Evolutionary conservation across 2,329 filamentous ascomycete genomes (phyloP).

Genomic region (Calonectria pseudoturangicola): DNA sequence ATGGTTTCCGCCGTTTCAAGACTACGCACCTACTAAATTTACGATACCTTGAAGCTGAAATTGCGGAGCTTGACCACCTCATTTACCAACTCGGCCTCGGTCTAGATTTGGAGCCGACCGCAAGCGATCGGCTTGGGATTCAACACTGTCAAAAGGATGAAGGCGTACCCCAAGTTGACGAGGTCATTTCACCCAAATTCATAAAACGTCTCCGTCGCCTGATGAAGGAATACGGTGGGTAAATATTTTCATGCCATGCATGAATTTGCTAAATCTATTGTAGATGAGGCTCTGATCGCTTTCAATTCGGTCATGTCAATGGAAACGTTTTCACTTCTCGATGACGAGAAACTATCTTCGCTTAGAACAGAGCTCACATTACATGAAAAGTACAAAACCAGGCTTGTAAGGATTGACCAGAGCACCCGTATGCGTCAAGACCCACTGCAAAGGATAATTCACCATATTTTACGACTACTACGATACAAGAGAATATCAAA

Average conservation of each 20-base stretch:
- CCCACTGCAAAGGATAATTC: neutral
- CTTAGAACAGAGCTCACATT: constrained; percentile 34
- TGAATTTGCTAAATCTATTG: neutral
- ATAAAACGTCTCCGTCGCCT: neutral
- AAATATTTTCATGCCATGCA: neutral
- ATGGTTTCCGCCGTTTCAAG: constrained; percentile 56
- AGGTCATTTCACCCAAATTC: neutral
- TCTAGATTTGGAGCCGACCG: neutral
- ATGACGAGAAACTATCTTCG: constrained; percentile 44
- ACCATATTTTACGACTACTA: neutral
- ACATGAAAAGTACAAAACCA: constrained; percentile 10
- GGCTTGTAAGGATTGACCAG: constrained; percentile 4
- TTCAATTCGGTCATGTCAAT: constrained; percentile 53
- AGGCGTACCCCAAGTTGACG: neutral
- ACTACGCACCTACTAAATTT: constrained; percentile 59
- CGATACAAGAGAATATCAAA: constrained; percentile 6
- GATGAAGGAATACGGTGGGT: constrained; percentile 9
- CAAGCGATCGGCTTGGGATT: neutral
- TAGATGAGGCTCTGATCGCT: constrained; percentile 50
- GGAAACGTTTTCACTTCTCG: constrained; percentile 50
- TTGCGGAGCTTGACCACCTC: constrained; percentile 40
- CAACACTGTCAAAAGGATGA: constrained; percentile 11
- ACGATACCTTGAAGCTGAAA: constrained; percentile 58
- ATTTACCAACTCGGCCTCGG: constrained; percentile 6
- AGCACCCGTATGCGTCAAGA: constrained; percentile 4